These are phyloP conservation scores for Beauveria brongniartii DNA, from an alignment of 2,329 filamentous ascomycete species.

Conservation along the genomic window DNA sequence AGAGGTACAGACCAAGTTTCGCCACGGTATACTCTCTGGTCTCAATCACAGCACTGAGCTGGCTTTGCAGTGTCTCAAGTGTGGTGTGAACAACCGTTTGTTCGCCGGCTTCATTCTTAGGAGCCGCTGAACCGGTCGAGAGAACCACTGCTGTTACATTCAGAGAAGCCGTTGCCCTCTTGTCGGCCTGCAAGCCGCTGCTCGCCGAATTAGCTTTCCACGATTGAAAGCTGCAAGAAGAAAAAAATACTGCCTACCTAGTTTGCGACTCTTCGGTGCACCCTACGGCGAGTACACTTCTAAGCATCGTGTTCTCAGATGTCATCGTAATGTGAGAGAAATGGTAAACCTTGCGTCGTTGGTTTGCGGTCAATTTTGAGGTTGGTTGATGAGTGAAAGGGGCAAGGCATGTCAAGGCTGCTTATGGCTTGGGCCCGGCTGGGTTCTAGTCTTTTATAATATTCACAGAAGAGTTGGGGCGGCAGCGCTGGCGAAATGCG, in stretches of 20 bases:
- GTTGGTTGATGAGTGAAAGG: neutral
- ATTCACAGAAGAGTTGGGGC: neutral
- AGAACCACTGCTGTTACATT: neutral
- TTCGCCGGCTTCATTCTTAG: neutral
- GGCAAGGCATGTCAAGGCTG: neutral
- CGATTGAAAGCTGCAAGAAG: neutral
- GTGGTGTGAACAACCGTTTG: neutral
- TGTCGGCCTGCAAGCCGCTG: conserved; percentile 5
- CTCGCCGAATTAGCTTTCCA: conserved; percentile 2
- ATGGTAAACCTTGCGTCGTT: neutral
- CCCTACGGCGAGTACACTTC: neutral
- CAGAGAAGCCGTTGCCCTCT: neutral
- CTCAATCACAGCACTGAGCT: neutral
- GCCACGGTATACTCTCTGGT: neutral
- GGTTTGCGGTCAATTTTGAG: neutral
- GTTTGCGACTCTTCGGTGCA: neutral
- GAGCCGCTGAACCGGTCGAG: neutral
- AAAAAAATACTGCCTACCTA: neutral
- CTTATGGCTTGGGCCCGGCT: neutral
- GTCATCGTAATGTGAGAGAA: neutral
- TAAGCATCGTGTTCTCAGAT: neutral
- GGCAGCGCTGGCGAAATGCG: neutral
- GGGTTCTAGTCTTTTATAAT: neutral
- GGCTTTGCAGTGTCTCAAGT: neutral
- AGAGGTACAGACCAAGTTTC: neutral